Conservation (phyloP, 768 basidiomycete genomes). For the Tremella yokohamensis region DNA sequence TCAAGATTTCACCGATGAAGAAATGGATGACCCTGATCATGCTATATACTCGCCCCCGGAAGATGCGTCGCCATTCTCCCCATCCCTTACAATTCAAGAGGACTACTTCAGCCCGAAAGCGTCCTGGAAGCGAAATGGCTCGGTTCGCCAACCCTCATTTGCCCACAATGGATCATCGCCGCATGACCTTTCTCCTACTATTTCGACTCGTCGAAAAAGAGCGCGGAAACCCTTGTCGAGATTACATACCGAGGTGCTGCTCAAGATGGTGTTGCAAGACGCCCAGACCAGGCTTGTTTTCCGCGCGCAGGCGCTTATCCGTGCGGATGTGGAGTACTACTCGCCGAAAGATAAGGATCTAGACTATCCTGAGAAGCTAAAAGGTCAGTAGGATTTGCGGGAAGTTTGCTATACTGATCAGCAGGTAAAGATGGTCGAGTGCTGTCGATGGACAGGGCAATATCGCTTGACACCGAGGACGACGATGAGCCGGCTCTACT, state of each 20-base stretch:
- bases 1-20: conserved; percentile 60
- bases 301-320: conserved; percentile 87
- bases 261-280: conserved; percentile 89
- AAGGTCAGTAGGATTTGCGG: conserved; percentile 55
- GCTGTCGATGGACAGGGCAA: conserved; percentile 10
- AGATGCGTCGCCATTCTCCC: not conserved
- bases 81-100: not conserved
- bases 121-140: conserved; percentile 5
- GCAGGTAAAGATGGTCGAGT: conserved; percentile 10
- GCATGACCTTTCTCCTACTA: not conserved
- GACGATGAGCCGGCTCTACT: conserved; percentile 57
- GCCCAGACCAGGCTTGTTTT: conserved; percentile 94
- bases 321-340: conserved; percentile 81
- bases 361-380: conserved; percentile 76
- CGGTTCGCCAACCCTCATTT: conserved; percentile 16
- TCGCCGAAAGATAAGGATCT: conserved; percentile 71
- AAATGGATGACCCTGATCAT: conserved; percentile 14
- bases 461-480: conserved; percentile 54
- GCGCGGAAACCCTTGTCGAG: conserved; percentile 53
- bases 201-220: conserved; percentile 1
- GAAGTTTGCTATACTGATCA: not conserved
- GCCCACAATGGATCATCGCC: not conserved
- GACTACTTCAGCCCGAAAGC: conserved; percentile 19
- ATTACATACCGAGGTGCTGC: conserved; percentile 73
- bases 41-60: conserved; percentile 19